Conservation (phyloP, 192 early-diverging fungal genomes). For the Backusella tuberculispora region DNA sequence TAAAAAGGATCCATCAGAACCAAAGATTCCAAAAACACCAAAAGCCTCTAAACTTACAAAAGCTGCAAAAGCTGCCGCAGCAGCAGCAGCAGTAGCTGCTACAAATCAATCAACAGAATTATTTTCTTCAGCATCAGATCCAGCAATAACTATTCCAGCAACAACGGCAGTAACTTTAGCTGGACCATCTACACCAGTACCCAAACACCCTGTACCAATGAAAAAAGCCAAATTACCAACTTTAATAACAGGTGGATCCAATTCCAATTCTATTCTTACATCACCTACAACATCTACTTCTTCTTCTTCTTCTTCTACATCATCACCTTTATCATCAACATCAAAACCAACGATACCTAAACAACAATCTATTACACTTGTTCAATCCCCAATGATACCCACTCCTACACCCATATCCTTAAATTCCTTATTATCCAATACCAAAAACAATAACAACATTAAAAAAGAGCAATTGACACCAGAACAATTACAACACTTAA, state of each 20-base stretch:
- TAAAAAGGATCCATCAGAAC: neutral
- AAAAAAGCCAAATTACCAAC: neutral
- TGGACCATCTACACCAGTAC: neutral
- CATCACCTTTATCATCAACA: neutral
- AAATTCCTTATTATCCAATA: neutral
- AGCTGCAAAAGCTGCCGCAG: neutral
- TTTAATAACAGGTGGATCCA: neutral
- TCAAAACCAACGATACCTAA: neutral
- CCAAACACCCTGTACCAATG: neutral
- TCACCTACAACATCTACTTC: neutral
- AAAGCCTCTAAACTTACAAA: neutral
- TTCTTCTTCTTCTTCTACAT: neutral
- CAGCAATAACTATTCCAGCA: neutral
- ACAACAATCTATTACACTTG: neutral
- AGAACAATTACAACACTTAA: slow-evolving; percentile 4
- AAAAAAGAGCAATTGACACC: slow-evolving; percentile 6
- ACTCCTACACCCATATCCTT: slow-evolving; percentile 1
- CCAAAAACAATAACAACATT: neutral
- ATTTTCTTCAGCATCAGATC: neutral
- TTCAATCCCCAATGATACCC: slow-evolving; percentile 7
- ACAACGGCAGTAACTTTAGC: neutral
- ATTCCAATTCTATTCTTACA: too few relatives aligned
- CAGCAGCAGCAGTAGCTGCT: neutral
- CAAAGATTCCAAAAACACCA: neutral
- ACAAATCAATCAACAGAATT: neutral